Evolutionary conservation across 208 protist genomes (phyloP).

Genomic region (Wallacemonas sp.): DNA sequence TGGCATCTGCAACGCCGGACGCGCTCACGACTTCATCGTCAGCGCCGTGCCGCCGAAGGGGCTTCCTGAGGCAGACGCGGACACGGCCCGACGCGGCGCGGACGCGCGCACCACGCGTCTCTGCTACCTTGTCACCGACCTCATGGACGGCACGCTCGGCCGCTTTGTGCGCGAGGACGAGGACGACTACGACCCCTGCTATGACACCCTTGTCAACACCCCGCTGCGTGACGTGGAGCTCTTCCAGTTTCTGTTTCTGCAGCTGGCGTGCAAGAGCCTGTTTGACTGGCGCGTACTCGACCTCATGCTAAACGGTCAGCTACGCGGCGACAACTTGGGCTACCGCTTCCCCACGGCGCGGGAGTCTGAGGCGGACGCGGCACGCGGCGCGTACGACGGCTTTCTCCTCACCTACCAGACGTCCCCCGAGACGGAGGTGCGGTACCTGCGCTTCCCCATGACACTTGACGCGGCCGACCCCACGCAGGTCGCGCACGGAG

Average conservation of each 20-base stretch:
- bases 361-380: not conserved
- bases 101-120: slow-evolving; percentile 43
- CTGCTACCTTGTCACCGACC: slow-evolving; percentile 78
- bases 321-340: slow-evolving; percentile 88
- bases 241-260: slow-evolving; percentile 85
- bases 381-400: slow-evolving; percentile 50
- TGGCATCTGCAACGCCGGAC: slow-evolving; percentile 45
- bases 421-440: slow-evolving; percentile 26
- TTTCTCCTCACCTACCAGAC: slow-evolving; percentile 64
- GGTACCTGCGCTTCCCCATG: slow-evolving; percentile 73
- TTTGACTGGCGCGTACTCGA: slow-evolving; percentile 86
- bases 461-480: not conserved
- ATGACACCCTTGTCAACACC: slow-evolving; percentile 78
- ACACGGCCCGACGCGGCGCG: slow-evolving; percentile 30
- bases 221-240: slow-evolving; percentile 69
- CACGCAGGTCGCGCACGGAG: not conserved
- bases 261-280: slow-evolving; percentile 63
- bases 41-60: slow-evolving; percentile 49
- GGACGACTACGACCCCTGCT: slow-evolving; percentile 79
- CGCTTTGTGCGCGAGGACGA: slow-evolving; percentile 79
- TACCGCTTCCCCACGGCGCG: slow-evolving; percentile 26
- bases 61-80: slow-evolving; percentile 50
- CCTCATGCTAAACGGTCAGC: slow-evolving; percentile 84
- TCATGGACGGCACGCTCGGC: slow-evolving; percentile 88
- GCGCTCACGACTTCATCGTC: slow-evolving; percentile 83